These are phyloP conservation scores for Pseudozyma tsukubaensis DNA, from an alignment of 1,284 basidiomycete species.

Conservation along the genomic window DNA sequence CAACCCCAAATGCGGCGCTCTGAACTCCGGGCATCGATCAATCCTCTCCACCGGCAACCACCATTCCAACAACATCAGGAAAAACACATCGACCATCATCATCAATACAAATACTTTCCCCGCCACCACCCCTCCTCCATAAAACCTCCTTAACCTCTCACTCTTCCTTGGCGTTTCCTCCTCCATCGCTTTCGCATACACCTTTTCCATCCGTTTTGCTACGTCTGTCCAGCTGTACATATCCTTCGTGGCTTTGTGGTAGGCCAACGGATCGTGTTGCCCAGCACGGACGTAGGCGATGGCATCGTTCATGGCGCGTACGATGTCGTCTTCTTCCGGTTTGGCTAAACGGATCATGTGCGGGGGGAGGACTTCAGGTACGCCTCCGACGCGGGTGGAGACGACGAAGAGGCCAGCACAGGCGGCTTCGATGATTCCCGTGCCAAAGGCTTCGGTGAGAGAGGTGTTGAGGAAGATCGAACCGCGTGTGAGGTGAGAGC, in stretches of 20 bases:
- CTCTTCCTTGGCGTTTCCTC: conserved; percentile 31
- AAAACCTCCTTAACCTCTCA: conserved; percentile 70
- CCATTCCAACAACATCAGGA: conserved; percentile 78
- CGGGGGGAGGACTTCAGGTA: conserved; percentile 91
- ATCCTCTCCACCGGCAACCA: conserved; percentile 28
- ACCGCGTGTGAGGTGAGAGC: conserved; percentile 81
- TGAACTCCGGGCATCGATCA: conserved; percentile 28
- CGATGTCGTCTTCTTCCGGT: conserved; percentile 87
- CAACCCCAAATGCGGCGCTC: conserved; percentile 9
- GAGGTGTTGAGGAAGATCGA: conserved; percentile 95
- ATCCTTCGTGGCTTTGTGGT: conserved; percentile 79
- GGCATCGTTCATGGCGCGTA: conserved; percentile 83
- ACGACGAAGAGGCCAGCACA: conserved; percentile 94
- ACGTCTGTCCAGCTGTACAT: conserved; percentile 93
- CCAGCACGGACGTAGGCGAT: conserved; percentile 78
- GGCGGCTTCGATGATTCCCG: conserved; percentile 94
- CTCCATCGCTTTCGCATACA: conserved; percentile 80
- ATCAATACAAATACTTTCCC: conserved; percentile 84
- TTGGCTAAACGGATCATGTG: conserved; percentile 94
- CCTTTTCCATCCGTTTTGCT: conserved; percentile 81
- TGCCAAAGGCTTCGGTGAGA: conserved; percentile 96
- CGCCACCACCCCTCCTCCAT: conserved; percentile 77
- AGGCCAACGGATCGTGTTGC: conserved; percentile 80
- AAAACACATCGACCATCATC: conserved; percentile 81
- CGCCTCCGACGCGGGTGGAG: conserved; percentile 90